Conservation (phyloP, 2,329 filamentous ascomycete genomes). For the Neocucurbitaria cava region DNA sequence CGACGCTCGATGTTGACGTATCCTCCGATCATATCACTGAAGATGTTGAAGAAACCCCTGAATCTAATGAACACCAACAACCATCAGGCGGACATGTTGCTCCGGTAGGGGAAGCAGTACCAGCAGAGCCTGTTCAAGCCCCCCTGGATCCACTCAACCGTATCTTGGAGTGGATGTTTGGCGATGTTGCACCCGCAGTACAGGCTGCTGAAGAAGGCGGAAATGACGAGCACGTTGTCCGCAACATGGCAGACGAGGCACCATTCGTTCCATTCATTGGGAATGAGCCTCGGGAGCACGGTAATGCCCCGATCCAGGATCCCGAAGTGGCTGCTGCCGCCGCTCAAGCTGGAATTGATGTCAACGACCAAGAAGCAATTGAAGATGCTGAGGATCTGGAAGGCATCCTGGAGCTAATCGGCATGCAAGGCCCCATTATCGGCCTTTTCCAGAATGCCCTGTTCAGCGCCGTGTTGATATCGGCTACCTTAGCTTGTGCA, state of each 20-base stretch:
- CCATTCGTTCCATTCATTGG: conserved; percentile 64
- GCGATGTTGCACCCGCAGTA: conserved; percentile 49
- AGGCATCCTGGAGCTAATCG: conserved; percentile 92
- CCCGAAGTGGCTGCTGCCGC: conserved; percentile 69
- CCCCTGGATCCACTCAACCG: conserved; percentile 35
- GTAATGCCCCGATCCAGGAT: conserved; percentile 50
- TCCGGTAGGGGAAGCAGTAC: conserved; percentile 7
- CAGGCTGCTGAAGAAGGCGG: conserved; percentile 35
- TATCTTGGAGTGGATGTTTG: conserved; percentile 57
- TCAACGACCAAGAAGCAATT: conserved; percentile 71
- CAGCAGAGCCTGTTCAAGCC: conserved; percentile 16
- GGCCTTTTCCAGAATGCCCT: conserved; percentile 93
- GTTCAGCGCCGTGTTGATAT: conserved; percentile 88
- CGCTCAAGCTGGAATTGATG: conserved; percentile 72
- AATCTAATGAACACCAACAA: conserved; percentile 3
- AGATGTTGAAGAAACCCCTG: background rate
- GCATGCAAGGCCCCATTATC: conserved; percentile 91
- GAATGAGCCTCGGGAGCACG: conserved; percentile 40
- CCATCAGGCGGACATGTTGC: conserved; percentile 8
- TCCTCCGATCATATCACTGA: conserved; percentile 9
- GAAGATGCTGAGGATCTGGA: conserved; percentile 93
- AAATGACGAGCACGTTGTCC: conserved; percentile 66
- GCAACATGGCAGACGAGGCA: conserved; percentile 65
- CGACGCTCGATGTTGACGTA: conserved; percentile 4
- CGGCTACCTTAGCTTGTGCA: conserved; percentile 82